Conservation (phyloP, 164 flowering plant genomes). For the Chloranthus sessilifolius region DNA sequence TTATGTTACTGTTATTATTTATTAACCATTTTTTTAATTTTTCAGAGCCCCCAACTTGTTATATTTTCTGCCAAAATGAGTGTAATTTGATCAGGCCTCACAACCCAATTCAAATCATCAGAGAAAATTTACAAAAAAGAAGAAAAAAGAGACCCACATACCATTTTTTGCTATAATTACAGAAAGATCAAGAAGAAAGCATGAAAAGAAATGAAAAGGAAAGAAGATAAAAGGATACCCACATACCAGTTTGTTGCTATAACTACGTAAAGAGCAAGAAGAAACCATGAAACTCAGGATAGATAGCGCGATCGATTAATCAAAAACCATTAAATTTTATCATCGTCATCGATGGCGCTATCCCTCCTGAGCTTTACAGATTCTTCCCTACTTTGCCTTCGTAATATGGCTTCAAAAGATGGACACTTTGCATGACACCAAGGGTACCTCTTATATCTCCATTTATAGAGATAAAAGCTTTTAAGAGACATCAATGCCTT, state of each 20-base stretch:
- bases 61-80: too few species aligned
- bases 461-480: too few species aligned
- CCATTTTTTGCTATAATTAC: background rate
- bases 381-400: too few species aligned
- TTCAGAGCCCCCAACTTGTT: too few species aligned
- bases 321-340: background rate
- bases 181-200: background rate
- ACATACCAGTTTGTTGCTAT: background rate
- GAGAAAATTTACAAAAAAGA: background rate
- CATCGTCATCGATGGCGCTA: conserved; percentile 37
- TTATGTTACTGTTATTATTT: background rate
- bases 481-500: too few species aligned
- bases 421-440: too few species aligned
- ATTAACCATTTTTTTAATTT: background rate
- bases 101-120: too few species aligned
- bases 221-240: background rate
- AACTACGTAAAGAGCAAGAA: conserved; percentile 20
- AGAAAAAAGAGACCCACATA: background rate
- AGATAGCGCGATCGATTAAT: conserved; percentile 40
- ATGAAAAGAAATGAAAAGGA: too few species aligned
- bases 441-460: too few species aligned
- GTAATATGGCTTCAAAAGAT: too few species aligned
- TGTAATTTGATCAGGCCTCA: too few species aligned
- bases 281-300: conserved; percentile 61
- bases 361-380: conserved; percentile 75